Evolutionary conservation across 148 eudicot genomes (phyloP).

Genomic region (Rhododendron vialii): DNA sequence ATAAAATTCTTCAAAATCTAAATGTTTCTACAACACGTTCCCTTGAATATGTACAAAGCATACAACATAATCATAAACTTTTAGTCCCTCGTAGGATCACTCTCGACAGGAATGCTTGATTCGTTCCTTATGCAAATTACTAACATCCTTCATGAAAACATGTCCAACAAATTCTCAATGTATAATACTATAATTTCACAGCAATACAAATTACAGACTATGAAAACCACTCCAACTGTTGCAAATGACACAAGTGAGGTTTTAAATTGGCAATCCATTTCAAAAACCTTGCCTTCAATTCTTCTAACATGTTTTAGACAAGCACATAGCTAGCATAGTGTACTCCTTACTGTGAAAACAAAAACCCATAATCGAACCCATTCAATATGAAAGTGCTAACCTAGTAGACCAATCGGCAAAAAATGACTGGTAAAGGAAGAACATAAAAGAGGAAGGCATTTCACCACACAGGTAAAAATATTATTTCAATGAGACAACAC

Average conservation of each 20-base stretch:
- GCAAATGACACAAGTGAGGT: background rate
- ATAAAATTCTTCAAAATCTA: too few relatives aligned
- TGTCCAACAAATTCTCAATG: background rate
- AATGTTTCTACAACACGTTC: too few relatives aligned
- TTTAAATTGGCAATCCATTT: too few relatives aligned
- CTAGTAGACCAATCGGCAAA: background rate
- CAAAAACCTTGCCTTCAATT: background rate
- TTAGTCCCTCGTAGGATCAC: background rate
- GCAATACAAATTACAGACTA: background rate
- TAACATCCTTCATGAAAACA: background rate
- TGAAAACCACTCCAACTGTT: background rate
- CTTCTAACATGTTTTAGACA: background rate
- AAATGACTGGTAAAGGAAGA: background rate
- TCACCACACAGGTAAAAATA: background rate
- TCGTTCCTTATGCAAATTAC: background rate
- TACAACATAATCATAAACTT: background rate
- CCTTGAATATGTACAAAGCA: background rate
- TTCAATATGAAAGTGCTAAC: background rate
- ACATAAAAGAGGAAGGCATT: background rate
- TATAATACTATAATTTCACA: background rate
- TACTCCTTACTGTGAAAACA: background rate
- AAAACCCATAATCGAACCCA: background rate
- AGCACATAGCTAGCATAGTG: background rate
- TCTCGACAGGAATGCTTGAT: background rate
- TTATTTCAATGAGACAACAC: background rate